Evolutionary conservation across 2,329 filamentous ascomycete species (phyloP).

Genomic region (Cladosporium phlei): DNA sequence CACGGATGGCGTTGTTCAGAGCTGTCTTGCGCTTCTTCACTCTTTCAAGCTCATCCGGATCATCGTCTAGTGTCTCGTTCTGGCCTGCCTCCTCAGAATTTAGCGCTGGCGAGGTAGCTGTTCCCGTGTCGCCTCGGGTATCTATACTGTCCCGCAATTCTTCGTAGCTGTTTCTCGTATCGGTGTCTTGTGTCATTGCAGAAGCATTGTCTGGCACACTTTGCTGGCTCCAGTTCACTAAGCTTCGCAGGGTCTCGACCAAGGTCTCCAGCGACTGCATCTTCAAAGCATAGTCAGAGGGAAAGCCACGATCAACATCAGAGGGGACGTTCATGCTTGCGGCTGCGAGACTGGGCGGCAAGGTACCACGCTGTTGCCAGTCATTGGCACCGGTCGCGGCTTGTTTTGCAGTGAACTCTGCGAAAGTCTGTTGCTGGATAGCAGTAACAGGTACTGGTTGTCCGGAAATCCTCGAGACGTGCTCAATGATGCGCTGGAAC

Average conservation of each 20-base stretch:
- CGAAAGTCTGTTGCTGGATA: conserved; percentile 77
- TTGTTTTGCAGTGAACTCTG: conserved; percentile 65
- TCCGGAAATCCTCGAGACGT: conserved; percentile 82
- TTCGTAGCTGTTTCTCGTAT: conserved; percentile 51
- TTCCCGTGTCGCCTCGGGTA: conserved; percentile 50
- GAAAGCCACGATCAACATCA: conserved; percentile 62
- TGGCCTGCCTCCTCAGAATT: conserved; percentile 35
- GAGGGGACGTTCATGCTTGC: conserved; percentile 57
- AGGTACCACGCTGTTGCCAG: conserved; percentile 79
- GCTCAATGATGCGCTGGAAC: conserved; percentile 89
- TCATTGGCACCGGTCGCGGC: conserved; percentile 47
- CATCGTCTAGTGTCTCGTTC: conserved; percentile 61
- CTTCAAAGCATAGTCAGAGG: conserved; percentile 87
- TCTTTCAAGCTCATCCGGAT: conserved; percentile 89
- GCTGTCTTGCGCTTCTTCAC: conserved; percentile 93
- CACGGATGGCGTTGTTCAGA: conserved; percentile 76
- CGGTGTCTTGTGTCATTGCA: conserved; percentile 32
- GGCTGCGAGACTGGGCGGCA: conserved; percentile 82
- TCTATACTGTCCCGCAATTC: conserved; percentile 73
- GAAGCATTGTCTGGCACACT: conserved; percentile 47
- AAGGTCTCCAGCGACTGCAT: conserved; percentile 82
- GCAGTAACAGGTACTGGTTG: conserved; percentile 69
- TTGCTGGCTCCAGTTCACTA: conserved; percentile 89
- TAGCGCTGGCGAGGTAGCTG: conserved; percentile 39
- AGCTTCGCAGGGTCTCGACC: conserved; percentile 79